These are phyloP conservation scores for Exophiala calicioides DNA, from an alignment of 2,329 filamentous ascomycete genomes.

Conservation along the genomic window DNA sequence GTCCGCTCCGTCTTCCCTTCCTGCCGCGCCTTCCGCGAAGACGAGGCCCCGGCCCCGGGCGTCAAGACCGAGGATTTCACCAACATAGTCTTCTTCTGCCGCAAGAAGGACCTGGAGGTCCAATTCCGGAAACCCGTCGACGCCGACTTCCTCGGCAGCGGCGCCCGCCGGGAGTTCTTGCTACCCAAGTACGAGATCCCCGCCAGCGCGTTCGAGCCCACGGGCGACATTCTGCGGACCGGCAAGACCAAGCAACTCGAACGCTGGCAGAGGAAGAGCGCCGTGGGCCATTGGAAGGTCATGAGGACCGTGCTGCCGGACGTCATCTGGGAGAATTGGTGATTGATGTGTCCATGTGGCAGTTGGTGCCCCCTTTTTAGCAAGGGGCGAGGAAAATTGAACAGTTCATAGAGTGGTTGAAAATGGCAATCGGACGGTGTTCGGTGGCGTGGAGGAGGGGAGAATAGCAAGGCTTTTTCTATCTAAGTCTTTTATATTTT, in stretches of 20 bases:
- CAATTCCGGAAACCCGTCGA: slow-evolving; percentile 66
- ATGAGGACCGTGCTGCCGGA: slow-evolving; percentile 83
- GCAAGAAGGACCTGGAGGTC: slow-evolving; percentile 57
- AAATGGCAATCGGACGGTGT: background rate
- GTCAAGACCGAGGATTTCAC: slow-evolving; percentile 68
- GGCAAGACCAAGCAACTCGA: slow-evolving; percentile 68
- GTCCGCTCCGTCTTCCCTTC: slow-evolving; percentile 80
- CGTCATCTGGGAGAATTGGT: slow-evolving; percentile 87
- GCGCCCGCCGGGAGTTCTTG: slow-evolving; percentile 69
- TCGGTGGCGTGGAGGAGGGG: background rate
- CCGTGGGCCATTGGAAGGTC: slow-evolving; percentile 83
- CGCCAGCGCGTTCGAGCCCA: slow-evolving; percentile 44
- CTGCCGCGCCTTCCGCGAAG: slow-evolving; percentile 88
- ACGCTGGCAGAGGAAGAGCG: slow-evolving; percentile 72
- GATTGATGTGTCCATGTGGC: too few relatives aligned
- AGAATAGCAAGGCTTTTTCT: background rate
- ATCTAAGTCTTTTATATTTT: background rate
- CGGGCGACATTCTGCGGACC: slow-evolving; percentile 57
- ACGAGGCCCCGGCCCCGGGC: slow-evolving; percentile 52
- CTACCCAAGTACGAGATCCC: slow-evolving; percentile 71
- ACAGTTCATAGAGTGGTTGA: too few relatives aligned
- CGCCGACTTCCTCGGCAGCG: slow-evolving; percentile 71
- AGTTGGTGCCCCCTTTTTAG: too few relatives aligned
- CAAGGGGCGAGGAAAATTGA: too few relatives aligned
- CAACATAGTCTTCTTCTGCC: slow-evolving; percentile 96